phyloP scores from a whole-genome alignment of 441 rosid genomes.

The Adansonia gregorii region DNA sequence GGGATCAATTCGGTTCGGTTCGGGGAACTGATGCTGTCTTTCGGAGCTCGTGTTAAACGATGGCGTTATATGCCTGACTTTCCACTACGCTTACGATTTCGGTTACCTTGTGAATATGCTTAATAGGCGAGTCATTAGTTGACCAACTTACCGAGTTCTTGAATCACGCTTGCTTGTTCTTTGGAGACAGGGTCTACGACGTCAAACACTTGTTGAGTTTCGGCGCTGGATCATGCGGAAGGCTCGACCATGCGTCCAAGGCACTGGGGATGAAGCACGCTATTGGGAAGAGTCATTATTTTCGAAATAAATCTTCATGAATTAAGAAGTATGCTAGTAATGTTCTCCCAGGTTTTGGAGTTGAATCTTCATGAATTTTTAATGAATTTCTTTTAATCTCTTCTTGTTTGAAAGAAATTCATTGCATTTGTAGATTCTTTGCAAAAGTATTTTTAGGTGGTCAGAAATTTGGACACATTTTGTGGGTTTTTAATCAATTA shows the following conservation, averaged over 20 bases:
- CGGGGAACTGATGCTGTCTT: constrained; percentile 59
- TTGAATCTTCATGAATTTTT: neutral
- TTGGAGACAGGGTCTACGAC: constrained; percentile 56
- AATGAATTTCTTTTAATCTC: neutral
- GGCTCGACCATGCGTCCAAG: constrained; percentile 56
- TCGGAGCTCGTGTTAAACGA: constrained; percentile 62
- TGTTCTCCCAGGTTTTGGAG: constrained; percentile 31
- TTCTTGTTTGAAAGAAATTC: neutral
- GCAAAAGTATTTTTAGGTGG: neutral
- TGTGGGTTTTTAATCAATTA: neutral
- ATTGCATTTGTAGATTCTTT: neutral
- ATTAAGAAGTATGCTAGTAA: constrained; percentile 52
- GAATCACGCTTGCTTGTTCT: constrained; percentile 42
- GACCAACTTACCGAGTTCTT: constrained; percentile 43
- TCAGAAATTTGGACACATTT: neutral
- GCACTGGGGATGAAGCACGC: constrained; percentile 47
- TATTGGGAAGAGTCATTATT: constrained; percentile 56
- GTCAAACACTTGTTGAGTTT: constrained; percentile 52
- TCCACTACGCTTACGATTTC: constrained; percentile 73
- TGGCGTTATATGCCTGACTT: constrained; percentile 63
- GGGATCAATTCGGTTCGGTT: constrained; percentile 53
- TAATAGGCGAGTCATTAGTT: constrained; percentile 48
- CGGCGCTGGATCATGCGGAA: constrained; percentile 50
- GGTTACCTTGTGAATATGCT: constrained; percentile 62
- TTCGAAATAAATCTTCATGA: no score